Evolutionary conservation across 1,139 yeast species (phyloP).

Genomic region (Ogataea hybrid): DNA sequence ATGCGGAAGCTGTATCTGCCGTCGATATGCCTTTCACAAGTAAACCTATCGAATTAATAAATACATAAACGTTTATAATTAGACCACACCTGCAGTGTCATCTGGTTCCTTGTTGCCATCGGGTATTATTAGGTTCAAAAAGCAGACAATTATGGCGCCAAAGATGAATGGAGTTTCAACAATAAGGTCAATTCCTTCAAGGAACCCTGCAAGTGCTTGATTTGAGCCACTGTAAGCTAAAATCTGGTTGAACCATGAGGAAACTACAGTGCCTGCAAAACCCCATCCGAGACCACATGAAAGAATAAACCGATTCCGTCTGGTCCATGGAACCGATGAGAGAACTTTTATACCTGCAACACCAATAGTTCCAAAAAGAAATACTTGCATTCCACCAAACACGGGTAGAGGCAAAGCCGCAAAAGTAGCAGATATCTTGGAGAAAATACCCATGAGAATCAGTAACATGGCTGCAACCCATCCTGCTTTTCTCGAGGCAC

Average conservation of each 20-base stretch:
- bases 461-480: slow-evolving; percentile 15
- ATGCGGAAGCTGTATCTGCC: no score
- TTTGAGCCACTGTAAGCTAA: slow-evolving; percentile 14
- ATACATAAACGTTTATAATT: no score
- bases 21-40: no score
- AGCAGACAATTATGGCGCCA: slow-evolving; percentile 19
- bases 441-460: slow-evolving; percentile 19
- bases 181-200: slow-evolving; percentile 19
- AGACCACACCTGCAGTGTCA: no score
- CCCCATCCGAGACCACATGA: slow-evolving; percentile 21
- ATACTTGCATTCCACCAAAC: slow-evolving; percentile 23
- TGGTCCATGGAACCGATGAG: slow-evolving; percentile 19
- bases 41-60: no score
- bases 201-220: slow-evolving; percentile 17
- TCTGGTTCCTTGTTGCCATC: neutral
- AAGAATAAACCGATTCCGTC: slow-evolving; percentile 21
- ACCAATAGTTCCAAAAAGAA: slow-evolving; percentile 21
- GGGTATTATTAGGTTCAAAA: neutral
- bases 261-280: slow-evolving; percentile 18
- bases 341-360: slow-evolving; percentile 21
- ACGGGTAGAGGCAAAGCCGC: slow-evolving; percentile 19
- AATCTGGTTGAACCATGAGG: slow-evolving; percentile 18
- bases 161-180: slow-evolving; percentile 22
- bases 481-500: slow-evolving; percentile 22
- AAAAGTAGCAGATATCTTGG: slow-evolving; percentile 21